Evolutionary conservation across 805 yeast genomes (phyloP).

Genomic region (Kuraishia piskuri): DNA sequence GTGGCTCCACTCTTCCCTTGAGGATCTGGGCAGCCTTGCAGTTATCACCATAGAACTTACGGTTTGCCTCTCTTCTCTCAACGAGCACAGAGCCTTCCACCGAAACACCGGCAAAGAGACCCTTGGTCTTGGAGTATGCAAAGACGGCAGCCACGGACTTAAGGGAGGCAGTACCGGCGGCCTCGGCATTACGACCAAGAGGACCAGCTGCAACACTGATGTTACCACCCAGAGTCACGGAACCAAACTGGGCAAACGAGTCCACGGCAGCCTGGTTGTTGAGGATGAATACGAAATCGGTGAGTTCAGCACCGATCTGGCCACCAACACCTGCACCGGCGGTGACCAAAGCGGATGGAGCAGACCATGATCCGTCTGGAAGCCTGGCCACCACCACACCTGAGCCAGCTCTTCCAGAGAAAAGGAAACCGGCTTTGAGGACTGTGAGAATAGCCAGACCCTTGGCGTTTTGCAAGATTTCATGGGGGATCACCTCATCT

Average conservation of each 20-base stretch:
- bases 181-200: conserved; percentile 94
- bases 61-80: conserved; percentile 96
- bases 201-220: conserved; percentile 97
- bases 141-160: conserved; percentile 85
- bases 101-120: conserved; percentile 95
- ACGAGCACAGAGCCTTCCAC: conserved; percentile 92
- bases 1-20: conserved; percentile 84
- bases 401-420: conserved; percentile 96
- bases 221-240: conserved; percentile 92
- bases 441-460: conserved; percentile 91
- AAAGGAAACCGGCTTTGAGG: conserved; percentile 92
- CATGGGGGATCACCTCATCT: conserved; percentile 84
- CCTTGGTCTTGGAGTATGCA: conserved; percentile 91
- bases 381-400: conserved; percentile 91
- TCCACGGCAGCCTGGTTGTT: conserved; percentile 85
- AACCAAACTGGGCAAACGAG: conserved; percentile 89
- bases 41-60: conserved; percentile 84
- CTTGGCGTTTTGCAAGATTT: conserved; percentile 77
- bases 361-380: conserved; percentile 96
- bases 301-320: conserved; percentile 90
- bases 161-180: conserved; percentile 89
- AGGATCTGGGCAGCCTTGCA: conserved; percentile 85
- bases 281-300: conserved; percentile 91
- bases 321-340: conserved; percentile 99
- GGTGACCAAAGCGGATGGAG: conserved; percentile 90